Conservation (phyloP, 371 early-diverging fungal genomes). For the Mortierella sp. region DNA sequence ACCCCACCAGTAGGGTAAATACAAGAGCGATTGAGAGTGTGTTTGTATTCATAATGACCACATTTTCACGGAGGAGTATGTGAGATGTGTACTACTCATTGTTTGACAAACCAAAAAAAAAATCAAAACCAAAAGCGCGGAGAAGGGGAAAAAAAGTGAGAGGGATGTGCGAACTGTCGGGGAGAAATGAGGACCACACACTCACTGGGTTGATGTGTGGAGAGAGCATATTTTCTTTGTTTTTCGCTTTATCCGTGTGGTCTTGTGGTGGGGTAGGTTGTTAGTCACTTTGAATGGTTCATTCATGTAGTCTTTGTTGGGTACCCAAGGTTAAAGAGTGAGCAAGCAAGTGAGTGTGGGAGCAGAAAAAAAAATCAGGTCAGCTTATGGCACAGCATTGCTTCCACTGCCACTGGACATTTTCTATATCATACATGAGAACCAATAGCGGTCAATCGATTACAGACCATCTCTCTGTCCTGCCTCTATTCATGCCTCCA, state of each 20-base stretch:
- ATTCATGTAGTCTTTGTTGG: constrained; percentile 13
- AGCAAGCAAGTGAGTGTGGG: background rate
- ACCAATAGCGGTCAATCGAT: constrained; percentile 5
- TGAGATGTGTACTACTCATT: background rate
- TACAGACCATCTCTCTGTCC: too few relatives aligned
- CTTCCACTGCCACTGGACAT: background rate
- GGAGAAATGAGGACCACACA: background rate
- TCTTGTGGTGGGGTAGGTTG: background rate
- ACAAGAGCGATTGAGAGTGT: background rate
- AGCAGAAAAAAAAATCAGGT: background rate
- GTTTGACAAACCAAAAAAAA: background rate
- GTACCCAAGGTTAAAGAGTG: background rate
- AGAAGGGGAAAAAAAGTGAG: background rate
- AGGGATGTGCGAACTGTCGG: background rate
- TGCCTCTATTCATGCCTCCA: background rate
- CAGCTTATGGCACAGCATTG: constrained; percentile 8
- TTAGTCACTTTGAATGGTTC: background rate
- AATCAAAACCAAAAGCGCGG: background rate
- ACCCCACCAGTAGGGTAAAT: background rate
- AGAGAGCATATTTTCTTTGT: background rate
- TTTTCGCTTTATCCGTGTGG: constrained; percentile 1
- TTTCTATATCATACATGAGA: background rate
- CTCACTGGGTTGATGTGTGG: background rate
- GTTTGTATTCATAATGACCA: background rate
- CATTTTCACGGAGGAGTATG: background rate